phyloP scores from a whole-genome alignment of 805 yeast species.

The Candida tibetensis region DNA sequence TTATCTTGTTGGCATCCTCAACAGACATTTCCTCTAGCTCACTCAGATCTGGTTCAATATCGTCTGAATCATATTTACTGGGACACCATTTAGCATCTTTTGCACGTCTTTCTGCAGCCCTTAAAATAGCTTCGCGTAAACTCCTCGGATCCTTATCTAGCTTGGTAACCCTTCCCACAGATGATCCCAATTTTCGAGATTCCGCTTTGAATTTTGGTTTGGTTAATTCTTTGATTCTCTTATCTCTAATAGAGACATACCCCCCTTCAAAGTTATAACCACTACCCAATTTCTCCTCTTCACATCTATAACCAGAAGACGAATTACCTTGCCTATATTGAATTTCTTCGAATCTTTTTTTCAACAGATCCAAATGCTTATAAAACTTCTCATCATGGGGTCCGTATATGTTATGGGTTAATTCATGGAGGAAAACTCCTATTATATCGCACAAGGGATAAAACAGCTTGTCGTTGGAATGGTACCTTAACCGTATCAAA shows the following conservation, averaged over 20 bases:
- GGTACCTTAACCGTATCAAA: constrained; percentile 64
- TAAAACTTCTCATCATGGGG: constrained; percentile 79
- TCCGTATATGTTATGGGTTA: constrained; percentile 76
- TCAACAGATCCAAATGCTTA: constrained; percentile 57
- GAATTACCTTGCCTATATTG: constrained; percentile 41
- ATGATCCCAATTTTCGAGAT: constrained; percentile 29
- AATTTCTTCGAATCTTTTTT: constrained; percentile 45
- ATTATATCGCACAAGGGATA: constrained; percentile 62
- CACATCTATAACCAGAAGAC: constrained; percentile 49
- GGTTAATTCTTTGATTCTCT: constrained; percentile 41
- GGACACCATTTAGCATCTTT: constrained; percentile 52
- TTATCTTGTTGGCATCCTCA: constrained; percentile 10
- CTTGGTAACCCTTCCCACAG: constrained; percentile 3
- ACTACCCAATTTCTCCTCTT: constrained; percentile 45
- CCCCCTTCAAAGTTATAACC: constrained; percentile 17
- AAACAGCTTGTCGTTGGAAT: constrained; percentile 51
- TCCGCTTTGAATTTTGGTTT: constrained; percentile 42
- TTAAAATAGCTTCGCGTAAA: constrained; percentile 46
- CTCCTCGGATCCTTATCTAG: constrained; percentile 9
- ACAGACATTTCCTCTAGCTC: constrained; percentile 41
- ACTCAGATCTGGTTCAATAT: constrained; percentile 40
- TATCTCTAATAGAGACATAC: constrained; percentile 24
- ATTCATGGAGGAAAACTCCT: constrained; percentile 86
- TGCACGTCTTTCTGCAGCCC: constrained; percentile 63
- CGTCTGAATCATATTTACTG: constrained; percentile 17